These are phyloP conservation scores for Colletotrichum coccodes DNA, from an alignment of 2,329 filamentous ascomycete species.

Conservation along the genomic window DNA sequence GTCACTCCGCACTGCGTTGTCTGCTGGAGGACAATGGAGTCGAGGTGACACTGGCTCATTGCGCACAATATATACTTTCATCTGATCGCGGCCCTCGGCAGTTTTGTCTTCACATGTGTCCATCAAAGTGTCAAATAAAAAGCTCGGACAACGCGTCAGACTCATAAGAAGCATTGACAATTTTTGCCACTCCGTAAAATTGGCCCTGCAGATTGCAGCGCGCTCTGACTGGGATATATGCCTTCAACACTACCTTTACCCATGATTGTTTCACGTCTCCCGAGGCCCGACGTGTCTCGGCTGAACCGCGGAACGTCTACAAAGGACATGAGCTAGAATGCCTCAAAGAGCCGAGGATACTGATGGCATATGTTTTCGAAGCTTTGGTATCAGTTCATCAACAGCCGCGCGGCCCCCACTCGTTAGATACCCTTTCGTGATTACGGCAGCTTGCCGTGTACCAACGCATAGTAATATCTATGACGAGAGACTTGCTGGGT, in stretches of 20 bases:
- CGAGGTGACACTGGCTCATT: too few relatives aligned
- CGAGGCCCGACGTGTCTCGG: background rate
- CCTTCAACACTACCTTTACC: background rate
- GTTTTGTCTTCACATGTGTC: slow-evolving; percentile 22
- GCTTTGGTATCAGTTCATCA: too few relatives aligned
- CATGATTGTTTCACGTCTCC: slow-evolving; percentile 3
- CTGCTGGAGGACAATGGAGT: fast-evolving
- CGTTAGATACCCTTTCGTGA: too few relatives aligned
- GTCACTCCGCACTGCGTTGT: too few relatives aligned
- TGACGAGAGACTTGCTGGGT: too few relatives aligned
- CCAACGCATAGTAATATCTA: too few relatives aligned
- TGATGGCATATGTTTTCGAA: too few relatives aligned
- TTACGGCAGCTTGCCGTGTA: too few relatives aligned
- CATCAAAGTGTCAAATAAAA: background rate
- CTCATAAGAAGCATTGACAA: background rate
- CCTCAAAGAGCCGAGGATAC: background rate
- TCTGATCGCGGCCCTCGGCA: slow-evolving; percentile 19
- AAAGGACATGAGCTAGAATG: background rate
- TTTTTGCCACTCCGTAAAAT: background rate
- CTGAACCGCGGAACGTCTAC: background rate
- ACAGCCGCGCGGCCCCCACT: too few relatives aligned
- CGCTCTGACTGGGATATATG: background rate
- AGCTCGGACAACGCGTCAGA: slow-evolving; percentile 14
- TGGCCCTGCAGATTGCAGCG: background rate
- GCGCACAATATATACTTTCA: slow-evolving; percentile 11